Conservation (phyloP, 805 yeast genomes). For the Priceomyces fermenticarens region DNA sequence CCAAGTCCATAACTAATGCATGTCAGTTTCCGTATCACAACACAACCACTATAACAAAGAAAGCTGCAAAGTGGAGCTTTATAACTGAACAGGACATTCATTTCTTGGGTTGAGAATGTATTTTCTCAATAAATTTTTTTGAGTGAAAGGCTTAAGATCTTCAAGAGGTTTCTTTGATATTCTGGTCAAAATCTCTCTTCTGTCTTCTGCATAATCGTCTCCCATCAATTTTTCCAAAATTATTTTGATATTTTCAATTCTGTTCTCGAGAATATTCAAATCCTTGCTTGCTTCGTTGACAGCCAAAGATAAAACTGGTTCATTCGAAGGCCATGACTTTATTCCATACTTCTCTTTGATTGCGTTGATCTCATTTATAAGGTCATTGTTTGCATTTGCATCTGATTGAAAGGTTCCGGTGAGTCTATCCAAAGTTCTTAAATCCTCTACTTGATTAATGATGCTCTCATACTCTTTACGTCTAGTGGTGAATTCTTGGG, state of each 20-base stretch:
- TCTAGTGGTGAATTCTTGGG: constrained; percentile 51
- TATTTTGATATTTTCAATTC: constrained; percentile 23
- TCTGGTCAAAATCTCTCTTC: constrained; percentile 19
- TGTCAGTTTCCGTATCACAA: too few species aligned
- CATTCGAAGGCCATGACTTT: constrained; percentile 39
- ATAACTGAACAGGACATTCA: constrained; percentile 20
- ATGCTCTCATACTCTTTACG: constrained; percentile 24
- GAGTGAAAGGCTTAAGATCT: constrained; percentile 37
- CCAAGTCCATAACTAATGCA: too few species aligned
- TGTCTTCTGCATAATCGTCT: constrained; percentile 18
- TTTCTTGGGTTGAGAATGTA: constrained; percentile 42
- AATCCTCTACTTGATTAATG: constrained; percentile 35
- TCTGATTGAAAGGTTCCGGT: constrained; percentile 23
- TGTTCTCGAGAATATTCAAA: constrained; percentile 24
- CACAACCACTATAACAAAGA: too few species aligned
- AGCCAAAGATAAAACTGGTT: constrained; percentile 35
- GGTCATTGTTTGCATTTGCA: constrained; percentile 18
- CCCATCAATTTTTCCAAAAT: constrained; percentile 33
- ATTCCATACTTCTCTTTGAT: constrained; percentile 38
- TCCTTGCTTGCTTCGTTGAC: constrained; percentile 25
- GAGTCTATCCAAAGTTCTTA: constrained; percentile 31
- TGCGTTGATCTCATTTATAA: constrained; percentile 28
- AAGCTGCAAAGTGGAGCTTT: background rate
- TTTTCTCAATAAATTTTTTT: constrained; percentile 72
- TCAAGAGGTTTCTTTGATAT: constrained; percentile 17